Evolutionary conservation across 140 eudicot genomes (phyloP).

Genomic region (Cichorium intybus): DNA sequence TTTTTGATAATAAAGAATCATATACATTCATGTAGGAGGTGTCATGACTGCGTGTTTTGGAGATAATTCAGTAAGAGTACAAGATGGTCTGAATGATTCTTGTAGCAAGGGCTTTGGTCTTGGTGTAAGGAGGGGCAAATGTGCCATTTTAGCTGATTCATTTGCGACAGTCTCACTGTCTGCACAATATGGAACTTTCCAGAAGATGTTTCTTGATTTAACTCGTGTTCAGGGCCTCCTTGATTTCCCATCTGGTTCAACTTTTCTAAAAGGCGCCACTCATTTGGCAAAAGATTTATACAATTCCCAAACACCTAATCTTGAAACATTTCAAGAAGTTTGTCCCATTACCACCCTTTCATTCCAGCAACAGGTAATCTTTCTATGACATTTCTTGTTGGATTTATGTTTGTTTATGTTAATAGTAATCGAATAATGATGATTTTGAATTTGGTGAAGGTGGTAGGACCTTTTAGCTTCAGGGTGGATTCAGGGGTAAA

Average conservation of each 20-base stretch:
- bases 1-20: background rate
- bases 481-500: conserved; percentile 72
- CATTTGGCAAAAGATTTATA: conserved; percentile 53
- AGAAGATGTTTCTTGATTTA: conserved; percentile 67
- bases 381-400: background rate
- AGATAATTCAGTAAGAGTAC: conserved; percentile 48
- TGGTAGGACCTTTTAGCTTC: conserved; percentile 84
- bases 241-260: conserved; percentile 83
- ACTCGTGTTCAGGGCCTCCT: conserved; percentile 57
- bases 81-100: conserved; percentile 26
- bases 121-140: conserved; percentile 49
- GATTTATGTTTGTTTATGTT: background rate
- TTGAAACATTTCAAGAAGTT: conserved; percentile 55
- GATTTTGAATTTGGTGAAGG: conserved; percentile 37
- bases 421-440: background rate
- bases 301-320: conserved; percentile 45
- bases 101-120: conserved; percentile 36
- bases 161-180: conserved; percentile 75
- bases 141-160: conserved; percentile 62
- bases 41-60: conserved; percentile 68
- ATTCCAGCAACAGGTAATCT: conserved; percentile 79
- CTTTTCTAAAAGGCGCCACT: conserved; percentile 60
- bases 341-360: conserved; percentile 69
- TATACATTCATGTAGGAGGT: conserved; percentile 44
- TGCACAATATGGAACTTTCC: conserved; percentile 81